Conservation (phyloP, 1,139 yeast species). For the Protomyces gravidus region DNA sequence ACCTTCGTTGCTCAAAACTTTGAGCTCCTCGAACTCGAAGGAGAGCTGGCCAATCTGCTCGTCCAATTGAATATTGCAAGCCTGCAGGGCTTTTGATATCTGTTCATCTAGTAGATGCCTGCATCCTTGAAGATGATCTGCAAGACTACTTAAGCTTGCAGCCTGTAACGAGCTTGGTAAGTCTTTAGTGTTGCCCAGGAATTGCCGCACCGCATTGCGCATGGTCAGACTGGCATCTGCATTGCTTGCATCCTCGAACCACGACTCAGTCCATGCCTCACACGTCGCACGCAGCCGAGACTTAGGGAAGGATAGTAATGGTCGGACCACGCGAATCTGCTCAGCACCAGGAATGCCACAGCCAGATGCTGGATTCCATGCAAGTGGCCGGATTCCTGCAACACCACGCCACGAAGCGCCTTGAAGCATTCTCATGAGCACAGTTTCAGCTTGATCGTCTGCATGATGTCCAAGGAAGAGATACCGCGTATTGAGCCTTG, state of each 20-base stretch:
- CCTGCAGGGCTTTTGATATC: background rate
- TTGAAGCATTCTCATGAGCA: constrained; percentile 51
- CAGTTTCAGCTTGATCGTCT: constrained; percentile 72
- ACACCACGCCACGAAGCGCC: constrained; percentile 62
- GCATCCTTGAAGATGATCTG: background rate
- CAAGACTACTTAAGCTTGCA: constrained; percentile 1
- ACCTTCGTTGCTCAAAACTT: background rate
- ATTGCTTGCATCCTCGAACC: constrained; percentile 73
- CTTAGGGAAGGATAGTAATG: constrained; percentile 52
- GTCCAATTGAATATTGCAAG: background rate
- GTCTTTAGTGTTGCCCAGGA: constrained; percentile 30
- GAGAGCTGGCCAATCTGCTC: background rate
- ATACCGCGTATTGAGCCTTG: constrained; percentile 38
- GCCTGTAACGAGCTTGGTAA: constrained; percentile 35
- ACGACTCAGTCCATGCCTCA: constrained; percentile 42
- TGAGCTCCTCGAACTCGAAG: background rate
- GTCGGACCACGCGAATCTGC: constrained; percentile 46
- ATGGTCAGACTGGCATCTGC: constrained; percentile 51
- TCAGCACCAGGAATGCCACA: constrained; percentile 35
- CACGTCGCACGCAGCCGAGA: constrained; percentile 50
- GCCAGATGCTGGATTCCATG: constrained; percentile 33
- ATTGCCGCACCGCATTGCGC: constrained; percentile 48
- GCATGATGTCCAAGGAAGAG: constrained; percentile 62
- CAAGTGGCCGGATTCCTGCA: constrained; percentile 41
- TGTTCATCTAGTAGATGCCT: background rate